Evolutionary conservation across 352 stramenopile species (phyloP).

Genomic region (Pythium phragmiticola): DNA sequence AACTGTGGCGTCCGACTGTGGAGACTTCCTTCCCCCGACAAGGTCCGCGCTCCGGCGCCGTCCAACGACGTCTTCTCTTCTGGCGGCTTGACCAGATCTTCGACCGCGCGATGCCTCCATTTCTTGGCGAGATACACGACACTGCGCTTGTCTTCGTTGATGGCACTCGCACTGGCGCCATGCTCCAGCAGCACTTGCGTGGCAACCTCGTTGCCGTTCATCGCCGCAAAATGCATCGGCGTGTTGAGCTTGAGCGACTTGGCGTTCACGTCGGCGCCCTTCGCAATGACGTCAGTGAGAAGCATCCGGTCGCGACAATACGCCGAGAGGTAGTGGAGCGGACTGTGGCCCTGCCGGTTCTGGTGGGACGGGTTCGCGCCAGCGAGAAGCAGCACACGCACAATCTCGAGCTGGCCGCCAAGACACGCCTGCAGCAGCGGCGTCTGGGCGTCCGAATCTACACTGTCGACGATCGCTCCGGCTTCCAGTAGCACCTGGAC

Average conservation of each 20-base stretch:
- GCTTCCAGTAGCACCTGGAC: slow-evolving; percentile 43
- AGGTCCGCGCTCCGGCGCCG: background rate
- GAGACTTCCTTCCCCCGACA: background rate
- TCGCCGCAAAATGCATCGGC: slow-evolving; percentile 71
- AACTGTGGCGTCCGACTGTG: slow-evolving; percentile 7
- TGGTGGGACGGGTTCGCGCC: slow-evolving; percentile 62
- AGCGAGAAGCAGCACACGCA: slow-evolving; percentile 41
- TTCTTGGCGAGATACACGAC: slow-evolving; percentile 78
- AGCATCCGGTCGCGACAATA: slow-evolving; percentile 57
- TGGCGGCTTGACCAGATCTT: slow-evolving; percentile 53
- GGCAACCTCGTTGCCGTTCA: slow-evolving; percentile 73
- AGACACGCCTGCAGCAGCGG: slow-evolving; percentile 59
- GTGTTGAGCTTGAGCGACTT: slow-evolving; percentile 78
- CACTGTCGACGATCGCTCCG: slow-evolving; percentile 53
- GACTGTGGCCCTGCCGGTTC: slow-evolving; percentile 64
- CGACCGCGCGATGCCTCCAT: slow-evolving; percentile 58
- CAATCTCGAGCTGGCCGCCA: slow-evolving; percentile 45
- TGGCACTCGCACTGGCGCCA: slow-evolving; percentile 56
- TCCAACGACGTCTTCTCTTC: slow-evolving; percentile 28
- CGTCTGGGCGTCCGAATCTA: slow-evolving; percentile 65
- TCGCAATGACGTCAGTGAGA: slow-evolving; percentile 44
- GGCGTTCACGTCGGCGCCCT: slow-evolving; percentile 59
- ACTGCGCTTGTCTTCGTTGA: slow-evolving; percentile 76
- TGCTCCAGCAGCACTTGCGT: slow-evolving; percentile 53
- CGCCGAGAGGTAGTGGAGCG: slow-evolving; percentile 63